Percentiles rank a stretch among this genome's conserved stretches.
Evolutionary conservation across 306 rosid species (phyloP).

Genomic region (Cotoneaster glaucophyllus): DNA sequence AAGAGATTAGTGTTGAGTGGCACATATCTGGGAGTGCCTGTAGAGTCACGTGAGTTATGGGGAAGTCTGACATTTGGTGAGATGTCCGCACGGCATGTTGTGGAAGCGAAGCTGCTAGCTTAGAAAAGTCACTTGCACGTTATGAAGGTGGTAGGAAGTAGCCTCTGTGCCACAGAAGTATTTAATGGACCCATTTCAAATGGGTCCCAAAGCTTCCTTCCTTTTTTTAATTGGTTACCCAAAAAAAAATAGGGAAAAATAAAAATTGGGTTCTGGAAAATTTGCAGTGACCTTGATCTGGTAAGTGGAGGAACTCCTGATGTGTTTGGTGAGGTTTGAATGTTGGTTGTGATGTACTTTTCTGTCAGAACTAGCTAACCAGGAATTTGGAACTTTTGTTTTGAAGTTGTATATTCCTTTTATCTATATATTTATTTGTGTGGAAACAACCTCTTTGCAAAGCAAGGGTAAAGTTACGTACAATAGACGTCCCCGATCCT

Average conservation of each 20-base stretch:
- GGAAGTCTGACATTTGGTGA: neutral
- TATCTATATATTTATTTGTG: neutral
- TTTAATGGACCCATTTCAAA: neutral
- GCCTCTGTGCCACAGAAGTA: neutral
- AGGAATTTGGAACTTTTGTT: neutral
- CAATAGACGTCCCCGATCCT: too few relatives aligned
- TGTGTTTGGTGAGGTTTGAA: neutral
- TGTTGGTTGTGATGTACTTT: neutral
- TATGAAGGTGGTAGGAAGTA: neutral
- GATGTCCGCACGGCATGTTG: neutral
- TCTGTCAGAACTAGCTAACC: neutral
- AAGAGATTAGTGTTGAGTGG: neutral
- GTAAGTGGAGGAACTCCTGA: neutral
- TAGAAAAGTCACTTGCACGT: neutral
- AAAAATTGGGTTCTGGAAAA: neutral
- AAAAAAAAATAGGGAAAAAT: neutral
- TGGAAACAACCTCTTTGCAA: too few relatives aligned
- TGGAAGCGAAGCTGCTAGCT: neutral
- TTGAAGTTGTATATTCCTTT: neutral
- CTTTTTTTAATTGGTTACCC: neutral
- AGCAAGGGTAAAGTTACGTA: accelerated
- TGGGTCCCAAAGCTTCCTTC: neutral
- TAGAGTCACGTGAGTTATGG: neutral
- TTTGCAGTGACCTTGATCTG: neutral
- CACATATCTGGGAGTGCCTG: neutral